These are phyloP conservation scores for Bigelowiella natans DNA, from an alignment of 78 protist genomes.

Conservation along the genomic window DNA sequence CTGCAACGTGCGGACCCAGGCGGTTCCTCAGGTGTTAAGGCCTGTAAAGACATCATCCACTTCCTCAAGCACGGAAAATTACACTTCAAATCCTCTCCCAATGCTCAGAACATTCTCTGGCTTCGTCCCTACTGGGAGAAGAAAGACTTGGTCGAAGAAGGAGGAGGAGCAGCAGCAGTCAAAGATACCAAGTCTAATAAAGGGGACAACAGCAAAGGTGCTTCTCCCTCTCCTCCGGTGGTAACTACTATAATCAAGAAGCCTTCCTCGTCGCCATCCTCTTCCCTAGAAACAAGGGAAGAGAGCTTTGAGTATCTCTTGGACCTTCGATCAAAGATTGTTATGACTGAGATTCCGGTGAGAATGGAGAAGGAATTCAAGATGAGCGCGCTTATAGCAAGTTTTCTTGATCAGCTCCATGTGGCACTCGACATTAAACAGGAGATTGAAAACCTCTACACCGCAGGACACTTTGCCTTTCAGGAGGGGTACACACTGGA, in stretches of 20 bases:
- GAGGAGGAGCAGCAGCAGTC: not conserved
- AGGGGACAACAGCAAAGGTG: too few species aligned
- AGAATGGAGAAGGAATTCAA: not conserved
- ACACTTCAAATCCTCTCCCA: not conserved
- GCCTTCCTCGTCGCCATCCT: not conserved
- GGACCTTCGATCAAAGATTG: not conserved
- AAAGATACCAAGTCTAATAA: not conserved
- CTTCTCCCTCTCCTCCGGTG: too few species aligned
- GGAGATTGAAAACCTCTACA: not conserved
- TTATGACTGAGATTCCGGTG: conserved; percentile 2
- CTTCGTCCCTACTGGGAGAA: not conserved
- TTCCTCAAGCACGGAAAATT: not conserved
- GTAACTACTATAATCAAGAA: too few species aligned
- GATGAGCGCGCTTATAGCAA: not conserved
- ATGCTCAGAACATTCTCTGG: not conserved
- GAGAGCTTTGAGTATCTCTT: not conserved
- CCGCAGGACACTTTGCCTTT: not conserved
- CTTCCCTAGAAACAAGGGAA: not conserved
- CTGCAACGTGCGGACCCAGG: not conserved
- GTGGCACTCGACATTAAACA: not conserved
- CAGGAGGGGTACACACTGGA: conserved; percentile 1
- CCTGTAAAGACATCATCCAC: not conserved
- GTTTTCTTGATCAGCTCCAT: not conserved
- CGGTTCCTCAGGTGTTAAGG: not conserved
- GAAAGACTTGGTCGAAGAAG: not conserved